Percentiles rank a stretch among this genome's conserved stretches.
These are phyloP conservation scores for Ceratocystis huliohia DNA, from an alignment of 2,329 filamentous ascomycete genomes.

Conservation along the genomic window DNA sequence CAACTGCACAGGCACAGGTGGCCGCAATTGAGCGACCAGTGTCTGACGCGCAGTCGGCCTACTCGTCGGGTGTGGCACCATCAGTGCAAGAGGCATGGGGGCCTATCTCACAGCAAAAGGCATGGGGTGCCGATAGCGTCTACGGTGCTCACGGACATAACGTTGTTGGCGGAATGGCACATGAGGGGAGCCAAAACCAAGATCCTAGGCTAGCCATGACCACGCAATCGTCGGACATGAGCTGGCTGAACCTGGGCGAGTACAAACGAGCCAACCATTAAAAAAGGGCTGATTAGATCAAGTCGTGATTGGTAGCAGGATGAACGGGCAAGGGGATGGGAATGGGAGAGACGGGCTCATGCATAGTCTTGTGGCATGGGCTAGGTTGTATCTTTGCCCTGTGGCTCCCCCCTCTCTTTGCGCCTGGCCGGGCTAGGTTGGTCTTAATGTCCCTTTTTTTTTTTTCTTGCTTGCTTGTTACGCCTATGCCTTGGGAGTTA, in stretches of 20 bases:
- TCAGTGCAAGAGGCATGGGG: constrained; percentile 49
- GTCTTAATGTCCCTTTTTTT: constrained; percentile 13
- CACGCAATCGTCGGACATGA: constrained; percentile 53
- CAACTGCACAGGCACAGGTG: constrained; percentile 39
- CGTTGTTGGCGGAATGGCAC: constrained; percentile 9
- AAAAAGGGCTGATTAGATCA: constrained; percentile 2
- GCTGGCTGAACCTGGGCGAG: constrained; percentile 62
- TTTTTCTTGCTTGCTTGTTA: constrained; percentile 7
- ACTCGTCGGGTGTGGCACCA: constrained; percentile 53
- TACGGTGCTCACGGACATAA: constrained; percentile 26
- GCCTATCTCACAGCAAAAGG: constrained; percentile 32
- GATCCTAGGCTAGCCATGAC: neutral
- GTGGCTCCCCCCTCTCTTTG: no score
- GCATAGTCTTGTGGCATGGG: neutral
- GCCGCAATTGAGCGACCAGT: constrained; percentile 47
- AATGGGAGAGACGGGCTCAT: neutral
- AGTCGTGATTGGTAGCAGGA: neutral
- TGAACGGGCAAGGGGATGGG: neutral
- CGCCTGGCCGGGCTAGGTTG: neutral
- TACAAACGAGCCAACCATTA: constrained; percentile 18
- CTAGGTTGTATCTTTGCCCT: neutral
- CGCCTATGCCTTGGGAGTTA: constrained; percentile 7
- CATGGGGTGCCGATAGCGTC: constrained; percentile 40
- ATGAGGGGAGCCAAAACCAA: neutral
- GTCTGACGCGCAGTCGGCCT: constrained; percentile 42